Evolutionary conservation across 1,284 basidiomycete species (phyloP).

Genomic region (Cutaneotrichosporon spelunceum): DNA sequence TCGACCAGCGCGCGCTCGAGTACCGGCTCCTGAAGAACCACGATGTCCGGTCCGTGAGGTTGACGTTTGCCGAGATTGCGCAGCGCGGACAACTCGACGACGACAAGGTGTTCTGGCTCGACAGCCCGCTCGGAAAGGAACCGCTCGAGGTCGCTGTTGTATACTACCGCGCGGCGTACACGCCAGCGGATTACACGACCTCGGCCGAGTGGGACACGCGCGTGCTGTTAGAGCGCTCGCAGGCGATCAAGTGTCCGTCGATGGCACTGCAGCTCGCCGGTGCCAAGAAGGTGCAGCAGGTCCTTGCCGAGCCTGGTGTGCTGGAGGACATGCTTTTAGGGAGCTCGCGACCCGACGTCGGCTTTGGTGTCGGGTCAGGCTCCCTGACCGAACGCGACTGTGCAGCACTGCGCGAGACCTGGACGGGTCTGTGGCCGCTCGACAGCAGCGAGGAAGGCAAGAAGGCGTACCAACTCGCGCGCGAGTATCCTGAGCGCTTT

Average conservation of each 20-base stretch:
- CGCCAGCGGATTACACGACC: constrained; percentile 73
- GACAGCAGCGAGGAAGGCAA: constrained; percentile 52
- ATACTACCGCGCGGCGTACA: constrained; percentile 86
- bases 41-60: constrained; percentile 67
- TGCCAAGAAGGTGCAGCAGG: constrained; percentile 93
- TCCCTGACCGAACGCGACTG: constrained; percentile 52
- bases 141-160: constrained; percentile 71
- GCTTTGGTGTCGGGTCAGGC: constrained; percentile 50
- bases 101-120: constrained; percentile 54
- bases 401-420: constrained; percentile 62
- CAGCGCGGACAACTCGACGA: constrained; percentile 56
- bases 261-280: constrained; percentile 90
- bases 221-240: constrained; percentile 69
- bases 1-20: constrained; percentile 88
- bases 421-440: constrained; percentile 71
- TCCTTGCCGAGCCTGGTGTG: constrained; percentile 68
- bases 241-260: constrained; percentile 89
- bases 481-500: constrained; percentile 58
- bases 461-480: constrained; percentile 59
- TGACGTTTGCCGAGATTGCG: constrained; percentile 68
- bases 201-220: constrained; percentile 66
- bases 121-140: constrained; percentile 44
- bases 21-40: constrained; percentile 70
- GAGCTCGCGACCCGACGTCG: constrained; percentile 44
- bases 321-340: constrained; percentile 66